These are phyloP conservation scores for Eucalyptus marginata DNA, from an alignment of 345 rosid species.

Conservation along the genomic window DNA sequence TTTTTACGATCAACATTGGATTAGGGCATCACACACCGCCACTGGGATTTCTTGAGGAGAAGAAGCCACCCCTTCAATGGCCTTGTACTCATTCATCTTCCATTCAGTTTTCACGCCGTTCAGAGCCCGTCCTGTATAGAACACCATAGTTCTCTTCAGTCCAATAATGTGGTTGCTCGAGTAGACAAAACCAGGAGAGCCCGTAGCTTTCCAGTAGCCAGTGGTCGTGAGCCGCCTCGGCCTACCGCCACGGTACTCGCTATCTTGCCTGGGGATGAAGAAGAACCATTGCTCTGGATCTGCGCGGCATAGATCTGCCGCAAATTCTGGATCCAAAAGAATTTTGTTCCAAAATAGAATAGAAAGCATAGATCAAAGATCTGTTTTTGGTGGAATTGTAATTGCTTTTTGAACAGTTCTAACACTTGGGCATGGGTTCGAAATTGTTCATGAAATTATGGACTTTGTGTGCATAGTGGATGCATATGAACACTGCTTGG, in stretches of 20 bases:
- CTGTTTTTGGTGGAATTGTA: neutral
- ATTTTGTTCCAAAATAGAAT: neutral
- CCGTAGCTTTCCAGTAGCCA: slow-evolving; percentile 43
- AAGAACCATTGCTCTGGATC: slow-evolving; percentile 43
- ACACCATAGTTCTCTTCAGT: slow-evolving; percentile 31
- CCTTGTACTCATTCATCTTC: slow-evolving; percentile 39
- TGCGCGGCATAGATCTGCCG: slow-evolving; percentile 7
- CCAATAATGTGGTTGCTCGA: slow-evolving; percentile 16
- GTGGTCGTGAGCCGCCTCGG: slow-evolving; percentile 21
- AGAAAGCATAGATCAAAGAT: neutral
- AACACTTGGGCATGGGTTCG: neutral
- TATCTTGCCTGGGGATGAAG: slow-evolving; percentile 30
- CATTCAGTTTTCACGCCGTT: slow-evolving; percentile 28
- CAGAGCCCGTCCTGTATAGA: slow-evolving; percentile 32
- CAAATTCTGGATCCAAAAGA: slow-evolving; percentile 7
- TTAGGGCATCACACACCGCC: neutral
- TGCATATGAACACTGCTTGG: neutral
- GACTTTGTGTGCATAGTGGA: neutral
- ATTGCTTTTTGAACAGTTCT: neutral
- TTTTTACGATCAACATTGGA: neutral
- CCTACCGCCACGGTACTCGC: slow-evolving; percentile 25
- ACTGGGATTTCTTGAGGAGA: neutral
- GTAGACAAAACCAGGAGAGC: slow-evolving; percentile 24
- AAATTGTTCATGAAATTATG: neutral
- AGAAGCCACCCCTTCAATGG: slow-evolving; percentile 3